phyloP scores from a whole-genome alignment of 2,329 filamentous ascomycete genomes.

The Endoconidiophora polonica region DNA sequence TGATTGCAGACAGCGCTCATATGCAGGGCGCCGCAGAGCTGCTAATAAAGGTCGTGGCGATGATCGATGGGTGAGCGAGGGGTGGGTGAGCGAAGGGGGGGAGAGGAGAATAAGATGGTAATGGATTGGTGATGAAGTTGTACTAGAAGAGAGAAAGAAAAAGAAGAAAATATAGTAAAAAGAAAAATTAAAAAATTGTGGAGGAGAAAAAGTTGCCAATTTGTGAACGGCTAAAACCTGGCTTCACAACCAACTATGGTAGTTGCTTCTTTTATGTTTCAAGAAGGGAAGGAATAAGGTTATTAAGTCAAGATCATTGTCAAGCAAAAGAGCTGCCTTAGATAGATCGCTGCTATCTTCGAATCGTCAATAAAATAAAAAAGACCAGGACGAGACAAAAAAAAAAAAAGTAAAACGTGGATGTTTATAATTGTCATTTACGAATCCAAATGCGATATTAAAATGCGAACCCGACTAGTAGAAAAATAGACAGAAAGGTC shows the following conservation, averaged over 20 bases:
- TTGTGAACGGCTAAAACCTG: neutral
- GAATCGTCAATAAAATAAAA: too few relatives aligned
- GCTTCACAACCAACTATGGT: neutral
- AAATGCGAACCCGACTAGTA: too few relatives aligned
- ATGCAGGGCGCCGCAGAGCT: constrained; percentile 11
- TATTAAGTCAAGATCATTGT: neutral
- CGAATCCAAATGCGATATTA: too few relatives aligned
- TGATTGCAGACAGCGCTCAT: constrained; percentile 10
- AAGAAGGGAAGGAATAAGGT: neutral
- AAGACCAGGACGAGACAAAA: neutral
- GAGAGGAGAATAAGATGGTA: neutral
- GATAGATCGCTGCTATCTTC: too few relatives aligned
- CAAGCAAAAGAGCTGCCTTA: too few relatives aligned
- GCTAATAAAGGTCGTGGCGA: neutral
- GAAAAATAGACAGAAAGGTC: neutral
- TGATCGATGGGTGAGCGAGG: neutral
- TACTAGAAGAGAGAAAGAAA: neutral
- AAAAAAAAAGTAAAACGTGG: neutral
- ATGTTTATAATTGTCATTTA: too few relatives aligned
- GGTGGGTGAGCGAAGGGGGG: neutral
- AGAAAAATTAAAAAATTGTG: constrained; percentile 1
- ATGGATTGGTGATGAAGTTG: neutral
- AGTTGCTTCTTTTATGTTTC: too few relatives aligned
- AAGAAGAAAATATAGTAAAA: constrained; percentile 1
- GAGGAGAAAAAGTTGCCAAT: neutral